Conservation (phyloP, 2,329 filamentous ascomycete species). For the Apiospora phragmitis region DNA sequence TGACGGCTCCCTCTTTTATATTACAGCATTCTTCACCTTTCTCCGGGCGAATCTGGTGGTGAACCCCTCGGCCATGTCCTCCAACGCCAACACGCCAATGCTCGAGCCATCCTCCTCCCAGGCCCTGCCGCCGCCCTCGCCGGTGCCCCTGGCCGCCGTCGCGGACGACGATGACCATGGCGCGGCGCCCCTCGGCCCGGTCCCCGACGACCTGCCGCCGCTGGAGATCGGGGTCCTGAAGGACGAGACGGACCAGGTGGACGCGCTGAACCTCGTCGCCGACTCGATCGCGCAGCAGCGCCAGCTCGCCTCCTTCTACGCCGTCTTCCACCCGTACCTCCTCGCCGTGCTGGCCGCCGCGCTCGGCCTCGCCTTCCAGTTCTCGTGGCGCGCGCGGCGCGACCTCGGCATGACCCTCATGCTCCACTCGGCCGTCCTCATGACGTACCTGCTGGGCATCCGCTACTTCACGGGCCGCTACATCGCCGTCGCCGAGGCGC, state of each 20-base stretch:
- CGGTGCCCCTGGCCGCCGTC: constrained; percentile 37
- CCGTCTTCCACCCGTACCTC: constrained; percentile 64
- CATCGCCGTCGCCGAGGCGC: constrained; percentile 58
- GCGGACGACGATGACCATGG: constrained; percentile 18
- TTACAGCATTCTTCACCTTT: constrained; percentile 77
- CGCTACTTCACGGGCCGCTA: constrained; percentile 64
- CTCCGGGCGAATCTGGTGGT: constrained; percentile 79
- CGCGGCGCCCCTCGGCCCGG: constrained; percentile 35
- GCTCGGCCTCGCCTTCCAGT: constrained; percentile 46
- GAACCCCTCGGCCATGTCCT: constrained; percentile 59
- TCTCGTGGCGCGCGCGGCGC: constrained; percentile 43
- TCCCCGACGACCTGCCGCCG: constrained; percentile 58
- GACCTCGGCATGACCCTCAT: constrained; percentile 58
- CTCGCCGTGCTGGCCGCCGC: constrained; percentile 47
- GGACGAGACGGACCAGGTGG: constrained; percentile 59
- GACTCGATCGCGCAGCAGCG: constrained; percentile 84
- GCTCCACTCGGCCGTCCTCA: constrained; percentile 60
- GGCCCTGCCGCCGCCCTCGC: constrained; percentile 35
- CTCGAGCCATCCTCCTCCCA: constrained; percentile 53
- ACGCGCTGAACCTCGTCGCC: constrained; percentile 72
- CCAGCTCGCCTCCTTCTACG: constrained; percentile 61
- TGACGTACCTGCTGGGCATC: constrained; percentile 63
- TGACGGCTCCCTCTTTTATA: constrained; percentile 20
- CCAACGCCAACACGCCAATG: constrained; percentile 65
- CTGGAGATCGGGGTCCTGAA: constrained; percentile 62